Evolutionary conservation across 768 basidiomycete species (phyloP).

Genomic region (Tephrocybe rancida): DNA sequence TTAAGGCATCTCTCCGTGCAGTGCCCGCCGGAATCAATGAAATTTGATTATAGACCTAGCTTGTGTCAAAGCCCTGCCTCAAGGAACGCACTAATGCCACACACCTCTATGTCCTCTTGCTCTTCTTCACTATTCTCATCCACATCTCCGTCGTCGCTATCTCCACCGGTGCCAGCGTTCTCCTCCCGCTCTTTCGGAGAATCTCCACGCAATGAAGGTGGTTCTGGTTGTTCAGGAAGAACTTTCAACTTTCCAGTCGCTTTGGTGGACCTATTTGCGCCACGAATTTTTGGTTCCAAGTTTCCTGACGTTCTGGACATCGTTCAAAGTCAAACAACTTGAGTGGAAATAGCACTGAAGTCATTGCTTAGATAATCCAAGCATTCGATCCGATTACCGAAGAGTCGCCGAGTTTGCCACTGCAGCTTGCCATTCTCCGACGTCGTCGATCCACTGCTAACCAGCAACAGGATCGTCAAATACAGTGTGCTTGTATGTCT

Average conservation of each 20-base stretch:
- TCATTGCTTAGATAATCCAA: conserved; percentile 6
- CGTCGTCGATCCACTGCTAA: background rate
- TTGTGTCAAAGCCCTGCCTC: background rate
- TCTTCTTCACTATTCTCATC: conserved; percentile 62
- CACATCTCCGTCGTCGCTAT: conserved; percentile 75
- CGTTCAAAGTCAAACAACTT: conserved; percentile 1
- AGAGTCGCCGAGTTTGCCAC: no score
- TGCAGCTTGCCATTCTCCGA: background rate
- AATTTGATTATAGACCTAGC: conserved; percentile 90
- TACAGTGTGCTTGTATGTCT: background rate
- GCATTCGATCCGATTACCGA: background rate
- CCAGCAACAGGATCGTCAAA: background rate
- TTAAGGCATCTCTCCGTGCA: conserved; percentile 87
- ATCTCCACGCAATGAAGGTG: conserved; percentile 28
- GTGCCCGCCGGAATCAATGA: conserved; percentile 94
- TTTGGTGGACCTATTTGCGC: conserved; percentile 80
- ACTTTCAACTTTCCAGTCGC: conserved; percentile 87
- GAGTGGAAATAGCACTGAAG: background rate
- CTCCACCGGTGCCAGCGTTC: conserved; percentile 50
- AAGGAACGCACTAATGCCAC: conserved; percentile 18
- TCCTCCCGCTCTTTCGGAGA: conserved; percentile 46
- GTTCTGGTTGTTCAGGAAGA: conserved; percentile 81
- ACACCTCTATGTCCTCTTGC: conserved; percentile 65
- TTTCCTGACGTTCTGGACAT: conserved; percentile 20
- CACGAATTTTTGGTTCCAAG: conserved; percentile 59